A percentile compares a stretch with the other conserved stretches of the same genome.
phyloP scores from a whole-genome alignment of 2,329 filamentous ascomycete genomes.

The Cytospora chrysosperma region DNA sequence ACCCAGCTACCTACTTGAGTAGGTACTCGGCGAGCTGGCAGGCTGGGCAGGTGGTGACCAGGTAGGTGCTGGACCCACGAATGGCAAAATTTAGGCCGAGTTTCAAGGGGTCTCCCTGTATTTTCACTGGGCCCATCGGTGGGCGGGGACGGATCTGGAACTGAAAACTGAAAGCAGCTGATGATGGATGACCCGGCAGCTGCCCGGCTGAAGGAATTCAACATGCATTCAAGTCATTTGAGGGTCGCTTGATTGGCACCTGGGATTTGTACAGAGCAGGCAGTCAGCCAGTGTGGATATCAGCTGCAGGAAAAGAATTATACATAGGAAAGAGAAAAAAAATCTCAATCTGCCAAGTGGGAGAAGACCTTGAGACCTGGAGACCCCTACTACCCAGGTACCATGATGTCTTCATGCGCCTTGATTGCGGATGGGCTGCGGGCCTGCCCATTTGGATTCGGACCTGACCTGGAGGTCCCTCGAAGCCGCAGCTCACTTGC shows the following conservation, averaged over 20 bases:
- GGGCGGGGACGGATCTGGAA: constrained; percentile 9
- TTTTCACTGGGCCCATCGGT: constrained; percentile 11
- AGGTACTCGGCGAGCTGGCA: not conserved
- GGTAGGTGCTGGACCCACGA: constrained; percentile 10
- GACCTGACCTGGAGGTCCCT: not conserved
- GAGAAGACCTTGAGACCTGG: too few relatives aligned
- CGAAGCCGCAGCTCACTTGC: not conserved
- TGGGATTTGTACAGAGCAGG: too few relatives aligned
- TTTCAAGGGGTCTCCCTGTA: constrained; percentile 22
- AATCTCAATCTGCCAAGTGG: too few relatives aligned
- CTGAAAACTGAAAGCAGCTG: constrained; percentile 8
- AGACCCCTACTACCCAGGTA: not conserved
- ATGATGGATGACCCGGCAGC: constrained; percentile 5
- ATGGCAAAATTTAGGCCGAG: constrained; percentile 25
- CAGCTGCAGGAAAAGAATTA: too few relatives aligned
- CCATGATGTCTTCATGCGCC: constrained; percentile 20
- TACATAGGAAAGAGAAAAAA: too few relatives aligned
- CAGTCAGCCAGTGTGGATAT: too few relatives aligned
- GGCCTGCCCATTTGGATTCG: constrained; percentile 1
- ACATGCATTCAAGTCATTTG: too few relatives aligned
- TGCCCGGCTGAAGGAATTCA: not conserved
- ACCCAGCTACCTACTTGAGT: too few relatives aligned
- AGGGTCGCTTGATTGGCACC: too few relatives aligned
- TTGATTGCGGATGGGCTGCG: not conserved
- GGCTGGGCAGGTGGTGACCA: not conserved